These are phyloP conservation scores for Plasmodium blacklocki DNA, from an alignment of 169 alveolate species.

Conservation along the genomic window DNA sequence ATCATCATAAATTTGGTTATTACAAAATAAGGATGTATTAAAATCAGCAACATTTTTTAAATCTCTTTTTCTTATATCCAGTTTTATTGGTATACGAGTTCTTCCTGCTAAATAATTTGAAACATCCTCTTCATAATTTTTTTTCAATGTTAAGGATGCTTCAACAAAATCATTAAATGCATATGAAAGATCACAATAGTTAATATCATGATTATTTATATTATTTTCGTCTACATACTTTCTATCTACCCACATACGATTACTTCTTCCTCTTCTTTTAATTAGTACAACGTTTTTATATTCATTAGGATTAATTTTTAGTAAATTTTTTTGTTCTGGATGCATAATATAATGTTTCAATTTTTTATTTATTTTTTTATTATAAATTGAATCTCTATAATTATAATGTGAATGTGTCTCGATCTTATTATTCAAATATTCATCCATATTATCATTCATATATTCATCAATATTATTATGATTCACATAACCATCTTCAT, in stretches of 20 bases:
- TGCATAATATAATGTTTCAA: conserved; percentile 1
- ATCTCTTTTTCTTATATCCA: conserved; percentile 30
- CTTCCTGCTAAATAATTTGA: conserved; percentile 19
- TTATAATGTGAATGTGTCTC: not conserved
- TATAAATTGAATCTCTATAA: conserved; percentile 24
- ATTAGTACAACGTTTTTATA: conserved; percentile 49
- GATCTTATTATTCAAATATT: not conserved
- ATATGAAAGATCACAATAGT: conserved; percentile 48
- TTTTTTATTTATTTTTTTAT: conserved; percentile 51
- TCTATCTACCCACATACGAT: conserved; percentile 70
- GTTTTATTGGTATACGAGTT: conserved; percentile 41
- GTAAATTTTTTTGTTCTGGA: conserved; percentile 28
- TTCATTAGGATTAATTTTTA: conserved; percentile 27
- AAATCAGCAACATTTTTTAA: conserved; percentile 22
- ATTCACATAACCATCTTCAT: not conserved
- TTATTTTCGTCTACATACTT: conserved; percentile 21
- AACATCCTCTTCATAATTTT: conserved; percentile 41
- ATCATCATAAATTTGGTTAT: conserved; percentile 2
- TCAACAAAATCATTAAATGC: conserved; percentile 45
- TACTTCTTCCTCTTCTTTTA: conserved; percentile 72
- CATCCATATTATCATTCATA: not conserved
- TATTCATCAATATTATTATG: not conserved
- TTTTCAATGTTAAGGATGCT: conserved; percentile 37
- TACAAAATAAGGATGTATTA: conserved; percentile 20
- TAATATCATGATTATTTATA: conserved; percentile 24